Evolutionary conservation across 2,329 filamentous ascomycete species (phyloP), one percentile per base, ranked within the genome.

Genomic region (Drechmeria coniospora): DNA sequence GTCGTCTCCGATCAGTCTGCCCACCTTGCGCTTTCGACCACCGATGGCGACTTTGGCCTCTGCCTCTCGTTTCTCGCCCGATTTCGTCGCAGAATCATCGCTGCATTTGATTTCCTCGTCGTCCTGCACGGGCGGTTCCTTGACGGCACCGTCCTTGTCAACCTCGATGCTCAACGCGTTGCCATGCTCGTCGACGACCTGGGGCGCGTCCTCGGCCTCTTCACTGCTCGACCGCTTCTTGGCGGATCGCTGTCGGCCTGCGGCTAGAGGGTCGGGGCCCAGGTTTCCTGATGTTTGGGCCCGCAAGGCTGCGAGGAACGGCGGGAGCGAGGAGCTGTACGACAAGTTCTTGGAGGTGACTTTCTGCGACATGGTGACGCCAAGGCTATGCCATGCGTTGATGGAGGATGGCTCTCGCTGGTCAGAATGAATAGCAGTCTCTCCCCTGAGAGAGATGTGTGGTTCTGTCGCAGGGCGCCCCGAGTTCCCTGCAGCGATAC

Each of bases 171-270:
- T 25, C 17, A 76, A 65, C 17, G 75, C 64, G 30, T 81, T 77
- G 27, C 72, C 78, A 4, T 67, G 61, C 45, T 83, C 79, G 38
- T 87, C 69, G 4, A 90, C 70, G 28, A 82, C 72, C 0, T 82
- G 63, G 0, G 81, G 81, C 27, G 64, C 75, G 47, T 87, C 80
- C 39, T 87, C 80, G 9, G 77, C 78, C 34, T 83, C 73, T 22
- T 75, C 74, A 39, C 76, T 73, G 33, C 58, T 68, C 11, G 67
- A 69, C 20, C 62, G 63, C 52, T 58, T 66, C 54, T 60, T 66
- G 32, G 43, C 51, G 26, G 61, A 55, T n/a, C 67, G 55, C 2
- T 65, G 54, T 12, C 56, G 57, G 5, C 53, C 56, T 2, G 64
- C 58, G 21, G 69, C 54, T 23, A 68, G 54, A 4, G 64, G 61